Evolutionary conservation across 176 grass and related monocot species (phyloP).

Genomic region (Avena eriantha): DNA sequence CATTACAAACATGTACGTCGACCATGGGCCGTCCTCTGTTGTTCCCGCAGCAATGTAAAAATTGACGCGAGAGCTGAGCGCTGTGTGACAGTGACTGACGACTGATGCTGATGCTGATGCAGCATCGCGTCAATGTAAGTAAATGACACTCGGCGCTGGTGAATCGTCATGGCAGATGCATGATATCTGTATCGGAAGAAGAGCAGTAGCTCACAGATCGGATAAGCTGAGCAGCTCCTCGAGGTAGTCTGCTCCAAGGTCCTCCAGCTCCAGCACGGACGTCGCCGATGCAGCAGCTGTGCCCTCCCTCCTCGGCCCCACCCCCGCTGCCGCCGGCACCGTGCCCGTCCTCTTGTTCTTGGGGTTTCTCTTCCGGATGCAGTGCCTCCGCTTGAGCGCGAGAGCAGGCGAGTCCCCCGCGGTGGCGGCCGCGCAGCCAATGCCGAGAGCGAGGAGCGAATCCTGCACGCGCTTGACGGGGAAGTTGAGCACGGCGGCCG

Average conservation of each 20-base stretch:
- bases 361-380: conserved; percentile 33
- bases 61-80: not conserved
- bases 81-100: not conserved
- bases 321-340: no score
- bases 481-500: conserved; percentile 33
- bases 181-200: not conserved
- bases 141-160: not conserved
- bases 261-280: conserved; percentile 39
- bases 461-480: conserved; percentile 24
- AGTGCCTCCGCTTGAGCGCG: conserved; percentile 38
- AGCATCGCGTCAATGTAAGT: not conserved
- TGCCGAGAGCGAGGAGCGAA: conserved; percentile 11
- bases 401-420: conserved; percentile 21
- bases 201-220: not conserved
- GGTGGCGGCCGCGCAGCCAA: not conserved
- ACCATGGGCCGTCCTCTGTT: not conserved
- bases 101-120: not conserved
- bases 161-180: not conserved
- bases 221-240: conserved; percentile 41
- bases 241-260: conserved; percentile 42
- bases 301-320: not conserved
- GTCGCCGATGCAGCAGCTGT: not conserved
- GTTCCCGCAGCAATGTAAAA: not conserved
- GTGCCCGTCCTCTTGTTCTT: conserved; percentile 8
- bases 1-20: not conserved